Percentiles rank a stretch among this genome's conserved stretches.
Evolutionary conservation across 768 basidiomycete genomes (phyloP).

Genomic region (Rhodotorula kratochvilovae): DNA sequence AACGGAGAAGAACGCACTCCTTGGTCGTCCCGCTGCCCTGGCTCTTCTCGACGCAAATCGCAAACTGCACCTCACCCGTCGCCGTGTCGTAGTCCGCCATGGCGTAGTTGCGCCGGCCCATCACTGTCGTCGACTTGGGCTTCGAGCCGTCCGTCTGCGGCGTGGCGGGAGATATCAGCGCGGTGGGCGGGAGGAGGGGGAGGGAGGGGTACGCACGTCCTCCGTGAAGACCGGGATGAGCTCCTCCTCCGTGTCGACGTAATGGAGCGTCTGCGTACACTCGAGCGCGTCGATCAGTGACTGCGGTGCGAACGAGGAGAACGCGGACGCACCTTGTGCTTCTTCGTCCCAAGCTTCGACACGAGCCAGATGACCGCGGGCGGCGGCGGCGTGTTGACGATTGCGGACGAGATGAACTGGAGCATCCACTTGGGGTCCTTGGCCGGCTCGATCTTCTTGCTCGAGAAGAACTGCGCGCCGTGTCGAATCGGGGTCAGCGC

Average conservation of each 20-base stretch:
- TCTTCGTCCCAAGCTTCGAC: slow-evolving; percentile 64
- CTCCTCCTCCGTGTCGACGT: slow-evolving; percentile 73
- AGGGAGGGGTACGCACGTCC: slow-evolving; percentile 5
- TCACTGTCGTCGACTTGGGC: slow-evolving; percentile 75
- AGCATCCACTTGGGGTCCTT: slow-evolving; percentile 83
- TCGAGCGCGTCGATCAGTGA: neutral
- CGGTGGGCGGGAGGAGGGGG: neutral
- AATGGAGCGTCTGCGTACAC: slow-evolving; percentile 60
- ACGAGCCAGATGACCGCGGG: slow-evolving; percentile 76
- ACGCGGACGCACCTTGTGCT: slow-evolving; percentile 55
- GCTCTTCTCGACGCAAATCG: slow-evolving; percentile 76
- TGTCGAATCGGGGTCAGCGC: slow-evolving; percentile 47
- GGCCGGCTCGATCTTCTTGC: slow-evolving; percentile 54
- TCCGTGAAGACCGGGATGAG: slow-evolving; percentile 57
- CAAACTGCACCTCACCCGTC: slow-evolving; percentile 67
- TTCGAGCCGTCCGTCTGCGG: slow-evolving; percentile 68
- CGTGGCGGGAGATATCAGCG: slow-evolving; percentile 50
- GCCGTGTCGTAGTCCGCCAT: slow-evolving; percentile 52
- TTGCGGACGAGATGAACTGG: slow-evolving; percentile 81
- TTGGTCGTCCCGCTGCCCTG: slow-evolving; percentile 78
- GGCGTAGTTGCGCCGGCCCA: slow-evolving; percentile 87
- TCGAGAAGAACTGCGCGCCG: slow-evolving; percentile 38
- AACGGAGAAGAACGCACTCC: slow-evolving; percentile 9
- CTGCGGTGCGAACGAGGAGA: no score
- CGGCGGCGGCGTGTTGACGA: slow-evolving; percentile 84